These are phyloP conservation scores for Annona squamosa DNA, from an alignment of 164 flowering plant species.

Conservation along the genomic window DNA sequence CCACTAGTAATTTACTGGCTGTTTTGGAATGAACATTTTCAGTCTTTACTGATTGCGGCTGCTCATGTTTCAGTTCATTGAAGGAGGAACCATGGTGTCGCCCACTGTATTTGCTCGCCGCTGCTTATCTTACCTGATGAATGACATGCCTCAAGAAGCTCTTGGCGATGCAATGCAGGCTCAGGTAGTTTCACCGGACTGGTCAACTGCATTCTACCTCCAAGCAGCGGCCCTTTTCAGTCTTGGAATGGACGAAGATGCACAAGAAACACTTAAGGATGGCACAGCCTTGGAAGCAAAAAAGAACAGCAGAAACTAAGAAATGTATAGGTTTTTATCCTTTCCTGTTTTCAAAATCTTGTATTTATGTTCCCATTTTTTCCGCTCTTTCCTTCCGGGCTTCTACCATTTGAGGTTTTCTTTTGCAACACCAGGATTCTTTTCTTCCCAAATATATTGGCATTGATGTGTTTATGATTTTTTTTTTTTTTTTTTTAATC, in stretches of 20 bases:
- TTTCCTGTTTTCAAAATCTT: constrained; percentile 5
- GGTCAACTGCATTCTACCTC: constrained; percentile 81
- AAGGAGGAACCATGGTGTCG: constrained; percentile 82
- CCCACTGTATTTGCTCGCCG: constrained; percentile 82
- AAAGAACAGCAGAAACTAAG: constrained; percentile 42
- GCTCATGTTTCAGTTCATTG: constrained; percentile 53
- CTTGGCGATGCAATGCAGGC: constrained; percentile 92
- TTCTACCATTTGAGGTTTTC: constrained; percentile 1
- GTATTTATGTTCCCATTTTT: constrained; percentile 7
- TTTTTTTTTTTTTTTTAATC: background rate
- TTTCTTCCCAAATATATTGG: background rate
- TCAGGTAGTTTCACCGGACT: constrained; percentile 68
- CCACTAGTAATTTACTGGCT: no score
- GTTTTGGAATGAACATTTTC: background rate
- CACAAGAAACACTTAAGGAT: constrained; percentile 67
- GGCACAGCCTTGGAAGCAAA: constrained; percentile 65
- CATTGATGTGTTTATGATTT: background rate
- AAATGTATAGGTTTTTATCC: constrained; percentile 33
- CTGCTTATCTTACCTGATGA: constrained; percentile 75
- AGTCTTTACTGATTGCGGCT: background rate
- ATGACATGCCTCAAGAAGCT: constrained; percentile 69
- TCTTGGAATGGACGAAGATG: constrained; percentile 85
- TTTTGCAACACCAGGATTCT: background rate
- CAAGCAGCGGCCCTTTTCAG: constrained; percentile 76
- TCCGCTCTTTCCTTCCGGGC: background rate